Conservation (phyloP, 768 basidiomycete genomes). For the Solioccasus polychromus region DNA sequence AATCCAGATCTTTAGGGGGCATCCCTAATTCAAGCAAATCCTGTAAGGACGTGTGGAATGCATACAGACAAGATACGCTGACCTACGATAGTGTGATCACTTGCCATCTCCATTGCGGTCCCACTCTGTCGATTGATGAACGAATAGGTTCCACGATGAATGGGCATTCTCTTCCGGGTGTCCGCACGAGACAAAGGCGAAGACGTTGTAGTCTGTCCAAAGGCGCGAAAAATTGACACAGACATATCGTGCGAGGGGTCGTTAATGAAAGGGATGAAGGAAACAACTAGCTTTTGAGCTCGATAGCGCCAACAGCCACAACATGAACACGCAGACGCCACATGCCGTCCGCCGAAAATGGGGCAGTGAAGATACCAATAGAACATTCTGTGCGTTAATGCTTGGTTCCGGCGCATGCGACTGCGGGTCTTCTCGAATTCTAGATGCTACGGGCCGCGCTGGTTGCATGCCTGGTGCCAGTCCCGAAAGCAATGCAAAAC, state of each 20-base stretch:
- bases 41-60: not conserved
- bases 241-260: slow-evolving; percentile 14
- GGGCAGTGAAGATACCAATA: slow-evolving; percentile 3
- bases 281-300: slow-evolving; percentile 17
- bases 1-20: slow-evolving; percentile 28
- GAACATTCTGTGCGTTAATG: slow-evolving; percentile 13
- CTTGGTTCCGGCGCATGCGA: slow-evolving; percentile 4
- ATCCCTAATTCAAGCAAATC: slow-evolving; percentile 19
- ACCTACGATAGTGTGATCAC: slow-evolving; percentile 24
- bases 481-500: slow-evolving; percentile 4
- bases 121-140: slow-evolving; percentile 32
- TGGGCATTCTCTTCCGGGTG: slow-evolving; percentile 20
- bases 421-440: slow-evolving; percentile 18
- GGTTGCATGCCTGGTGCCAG: not conserved
- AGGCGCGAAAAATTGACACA: slow-evolving; percentile 19
- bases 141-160: slow-evolving; percentile 31
- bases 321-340: slow-evolving; percentile 16
- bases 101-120: slow-evolving; percentile 29
- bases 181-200: slow-evolving; percentile 11
- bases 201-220: slow-evolving; percentile 12
- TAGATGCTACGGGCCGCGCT: slow-evolving; percentile 10
- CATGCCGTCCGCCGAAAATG: slow-evolving; percentile 8
- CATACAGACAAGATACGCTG: not conserved
- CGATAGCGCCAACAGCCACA: slow-evolving; percentile 13
- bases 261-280: not conserved